phyloP scores from a whole-genome alignment of 2,329 filamentous ascomycete species.

The Clonostachys rosea region DNA sequence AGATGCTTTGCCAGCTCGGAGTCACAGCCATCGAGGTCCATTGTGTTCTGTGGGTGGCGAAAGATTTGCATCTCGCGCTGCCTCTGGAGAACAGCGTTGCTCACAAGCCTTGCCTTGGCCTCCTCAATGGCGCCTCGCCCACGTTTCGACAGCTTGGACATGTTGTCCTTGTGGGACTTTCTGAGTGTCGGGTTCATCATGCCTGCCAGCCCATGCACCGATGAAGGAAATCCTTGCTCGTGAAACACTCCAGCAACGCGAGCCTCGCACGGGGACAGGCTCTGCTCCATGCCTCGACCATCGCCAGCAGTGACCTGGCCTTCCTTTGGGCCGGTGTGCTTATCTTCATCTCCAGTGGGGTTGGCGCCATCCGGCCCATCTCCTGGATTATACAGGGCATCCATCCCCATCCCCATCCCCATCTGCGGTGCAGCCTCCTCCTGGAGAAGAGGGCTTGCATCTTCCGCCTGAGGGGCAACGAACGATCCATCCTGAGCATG shows the following conservation, averaged over 20 bases:
- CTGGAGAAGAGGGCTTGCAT: conserved; percentile 11
- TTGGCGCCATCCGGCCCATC: no score
- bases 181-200: conserved; percentile 23
- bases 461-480: background rate
- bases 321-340: background rate
- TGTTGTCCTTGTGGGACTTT: conserved; percentile 18
- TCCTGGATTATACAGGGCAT: conserved; percentile 1
- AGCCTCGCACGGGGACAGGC: conserved; percentile 23
- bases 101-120: conserved; percentile 24
- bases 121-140: conserved; percentile 17
- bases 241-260: conserved; percentile 25
- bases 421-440: conserved; percentile 8
- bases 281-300: conserved; percentile 7
- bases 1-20: conserved; percentile 27
- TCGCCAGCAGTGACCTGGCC: background rate
- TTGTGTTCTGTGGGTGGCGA: conserved; percentile 16
- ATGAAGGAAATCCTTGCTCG: conserved; percentile 24
- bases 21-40: conserved; percentile 25
- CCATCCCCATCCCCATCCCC: conserved; percentile 10
- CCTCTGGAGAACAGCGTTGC: conserved; percentile 23
- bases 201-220: conserved; percentile 24
- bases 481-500: no score
- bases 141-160: conserved; percentile 16
- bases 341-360: no score
- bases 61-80: conserved; percentile 22